Conservation (phyloP, 163 green algal genomes). For the Coccomyxa subellipsoidea region DNA sequence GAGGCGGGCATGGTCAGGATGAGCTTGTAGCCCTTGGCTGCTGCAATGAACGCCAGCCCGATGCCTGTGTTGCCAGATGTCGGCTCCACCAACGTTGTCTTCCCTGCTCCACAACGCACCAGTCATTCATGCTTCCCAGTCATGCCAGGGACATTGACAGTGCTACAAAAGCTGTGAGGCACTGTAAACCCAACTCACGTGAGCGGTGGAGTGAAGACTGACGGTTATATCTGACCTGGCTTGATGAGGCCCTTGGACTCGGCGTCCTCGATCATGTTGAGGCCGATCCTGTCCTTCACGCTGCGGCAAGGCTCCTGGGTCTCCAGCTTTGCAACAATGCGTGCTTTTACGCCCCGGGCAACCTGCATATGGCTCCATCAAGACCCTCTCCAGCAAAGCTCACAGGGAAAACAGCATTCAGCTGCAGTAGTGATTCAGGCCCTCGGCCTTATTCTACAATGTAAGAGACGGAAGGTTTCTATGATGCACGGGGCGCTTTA, state of each 20-base stretch:
- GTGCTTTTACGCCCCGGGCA: conserved; percentile 27
- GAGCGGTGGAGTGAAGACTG: too few species aligned
- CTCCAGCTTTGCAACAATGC: conserved; percentile 71
- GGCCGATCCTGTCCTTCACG: conserved; percentile 87
- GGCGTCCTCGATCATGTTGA: conserved; percentile 90
- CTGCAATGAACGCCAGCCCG: conserved; percentile 76
- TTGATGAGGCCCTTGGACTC: conserved; percentile 78
- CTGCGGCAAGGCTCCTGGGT: conserved; percentile 70
- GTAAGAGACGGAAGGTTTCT: too few species aligned
- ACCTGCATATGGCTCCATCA: too few species aligned
- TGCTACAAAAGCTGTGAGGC: neutral
- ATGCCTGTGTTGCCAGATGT: conserved; percentile 89
- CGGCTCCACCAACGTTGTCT: conserved; percentile 81
- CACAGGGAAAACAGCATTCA: neutral
- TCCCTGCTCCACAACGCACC: too few species aligned
- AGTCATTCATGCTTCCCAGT: too few species aligned
- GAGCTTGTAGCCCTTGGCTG: conserved; percentile 73
- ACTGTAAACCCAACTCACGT: neutral
- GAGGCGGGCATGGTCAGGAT: conserved; percentile 95
- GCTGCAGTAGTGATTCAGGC: too few species aligned
- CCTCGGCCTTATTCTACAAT: too few species aligned
- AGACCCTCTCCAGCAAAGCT: too few species aligned
- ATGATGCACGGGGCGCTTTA: too few species aligned
- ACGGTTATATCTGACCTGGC: conserved; percentile 42
- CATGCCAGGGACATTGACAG: too few species aligned